Percentiles rank a stretch among this genome's conserved stretches.
phyloP scores from a whole-genome alignment of 768 basidiomycete genomes.

The Mycena indigotica region DNA sequence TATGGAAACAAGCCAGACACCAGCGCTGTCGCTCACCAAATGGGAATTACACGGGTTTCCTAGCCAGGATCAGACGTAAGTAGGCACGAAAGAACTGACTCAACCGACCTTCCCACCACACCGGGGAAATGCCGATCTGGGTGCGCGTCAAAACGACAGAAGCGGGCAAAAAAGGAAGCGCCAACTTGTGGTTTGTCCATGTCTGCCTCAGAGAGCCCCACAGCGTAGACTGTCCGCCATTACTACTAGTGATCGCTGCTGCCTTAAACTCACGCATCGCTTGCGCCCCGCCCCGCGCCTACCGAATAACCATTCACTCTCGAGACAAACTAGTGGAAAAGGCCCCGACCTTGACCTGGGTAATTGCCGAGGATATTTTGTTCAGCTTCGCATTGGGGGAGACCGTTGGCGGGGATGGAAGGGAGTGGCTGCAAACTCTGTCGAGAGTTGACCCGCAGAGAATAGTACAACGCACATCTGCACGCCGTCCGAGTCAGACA shows the following conservation, averaged over 20 bases:
- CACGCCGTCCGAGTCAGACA: constrained; percentile 49
- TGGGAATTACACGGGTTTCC: constrained; percentile 89
- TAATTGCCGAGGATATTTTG: constrained; percentile 72
- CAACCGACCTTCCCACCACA: constrained; percentile 88
- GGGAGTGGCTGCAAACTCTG: constrained; percentile 38
- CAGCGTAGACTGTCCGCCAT: constrained; percentile 64
- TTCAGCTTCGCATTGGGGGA: constrained; percentile 55
- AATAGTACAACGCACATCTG: constrained; percentile 55
- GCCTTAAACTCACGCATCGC: constrained; percentile 69
- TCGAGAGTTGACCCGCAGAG: not conserved
- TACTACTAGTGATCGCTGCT: not conserved
- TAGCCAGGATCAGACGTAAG: constrained; percentile 28
- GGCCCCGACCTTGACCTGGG: constrained; percentile 81
- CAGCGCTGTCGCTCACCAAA: constrained; percentile 49
- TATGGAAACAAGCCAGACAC: constrained; percentile 8
- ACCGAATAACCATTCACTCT: constrained; percentile 6
- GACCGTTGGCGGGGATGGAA: constrained; percentile 33
- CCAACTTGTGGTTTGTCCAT: constrained; percentile 82
- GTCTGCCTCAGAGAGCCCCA: constrained; percentile 74
- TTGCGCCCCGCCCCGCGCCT: constrained; percentile 75
- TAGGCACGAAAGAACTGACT: not conserved
- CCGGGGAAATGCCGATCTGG: constrained; percentile 83
- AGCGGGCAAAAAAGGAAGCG: not conserved
- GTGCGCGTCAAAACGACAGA: constrained; percentile 5
- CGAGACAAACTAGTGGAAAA: not conserved